phyloP scores from a whole-genome alignment of 192 early-diverging fungal genomes.

The Phlyctochytrium arcticum region DNA sequence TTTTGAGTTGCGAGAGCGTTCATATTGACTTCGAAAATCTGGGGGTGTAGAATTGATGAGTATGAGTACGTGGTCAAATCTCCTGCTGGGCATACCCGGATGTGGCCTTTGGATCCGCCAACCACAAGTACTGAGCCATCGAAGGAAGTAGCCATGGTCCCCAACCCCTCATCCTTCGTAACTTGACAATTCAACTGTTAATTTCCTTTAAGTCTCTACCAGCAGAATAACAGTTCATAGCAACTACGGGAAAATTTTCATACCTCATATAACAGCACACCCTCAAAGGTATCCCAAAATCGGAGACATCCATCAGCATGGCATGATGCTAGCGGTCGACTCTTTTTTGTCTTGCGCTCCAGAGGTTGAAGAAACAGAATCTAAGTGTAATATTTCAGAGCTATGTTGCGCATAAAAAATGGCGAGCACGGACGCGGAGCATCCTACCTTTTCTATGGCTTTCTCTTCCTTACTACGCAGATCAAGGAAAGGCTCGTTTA shows the following conservation, averaged over 20 bases:
- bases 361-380: slow-evolving; percentile 32
- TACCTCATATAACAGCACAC: slow-evolving; percentile 47
- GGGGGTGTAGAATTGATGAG: background rate
- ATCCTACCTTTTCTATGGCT: slow-evolving; percentile 42
- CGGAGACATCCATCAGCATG: slow-evolving; percentile 54
- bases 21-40: slow-evolving; percentile 21
- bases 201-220: too few species aligned
- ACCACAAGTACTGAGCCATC: slow-evolving; percentile 42
- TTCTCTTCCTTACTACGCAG: slow-evolving; percentile 50
- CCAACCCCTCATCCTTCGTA: slow-evolving; percentile 46
- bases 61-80: background rate
- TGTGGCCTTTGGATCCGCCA: slow-evolving; percentile 49
- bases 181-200: slow-evolving; percentile 48
- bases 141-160: slow-evolving; percentile 38
- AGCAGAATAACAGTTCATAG: background rate
- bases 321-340: slow-evolving; percentile 39
- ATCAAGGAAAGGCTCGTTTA: slow-evolving; percentile 46
- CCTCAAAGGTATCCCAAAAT: slow-evolving; percentile 53
- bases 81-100: slow-evolving; percentile 25
- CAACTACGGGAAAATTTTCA: background rate
- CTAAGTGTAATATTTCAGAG: slow-evolving; percentile 6
- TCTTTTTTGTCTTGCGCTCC: slow-evolving; percentile 19
- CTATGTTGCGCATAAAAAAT: slow-evolving; percentile 1
- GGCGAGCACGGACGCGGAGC: background rate
- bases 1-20: slow-evolving; percentile 5